Conservation (phyloP, 129 eudicot genomes). For the Saposhnikovia divaricata region DNA sequence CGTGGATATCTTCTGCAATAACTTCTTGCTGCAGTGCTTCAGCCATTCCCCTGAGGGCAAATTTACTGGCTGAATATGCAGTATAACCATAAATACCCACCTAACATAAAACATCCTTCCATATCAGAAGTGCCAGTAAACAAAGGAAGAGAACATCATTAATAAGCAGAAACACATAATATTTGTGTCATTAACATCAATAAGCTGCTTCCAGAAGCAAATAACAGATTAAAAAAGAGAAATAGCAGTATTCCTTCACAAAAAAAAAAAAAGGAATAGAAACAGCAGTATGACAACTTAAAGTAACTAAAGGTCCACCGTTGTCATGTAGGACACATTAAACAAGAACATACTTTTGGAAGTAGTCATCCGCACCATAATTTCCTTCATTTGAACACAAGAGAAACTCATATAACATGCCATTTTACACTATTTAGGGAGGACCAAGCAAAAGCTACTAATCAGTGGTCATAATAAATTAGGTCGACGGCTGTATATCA, state of each 20-base stretch:
- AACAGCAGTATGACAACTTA: not conserved
- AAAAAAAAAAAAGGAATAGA: not conserved
- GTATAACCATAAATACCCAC: conserved; percentile 94
- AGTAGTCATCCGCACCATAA: not conserved
- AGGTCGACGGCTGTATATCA: not conserved
- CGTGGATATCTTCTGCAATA: conserved; percentile 67
- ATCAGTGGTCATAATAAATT: not conserved
- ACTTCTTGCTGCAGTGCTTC: conserved; percentile 92
- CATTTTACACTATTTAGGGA: not conserved
- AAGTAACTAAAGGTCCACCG: not conserved
- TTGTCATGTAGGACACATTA: not conserved
- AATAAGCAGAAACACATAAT: not conserved
- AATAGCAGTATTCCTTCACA: too few relatives aligned
- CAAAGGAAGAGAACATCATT: not conserved
- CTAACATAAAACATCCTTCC: conserved; percentile 21
- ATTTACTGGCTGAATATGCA: conserved; percentile 95
- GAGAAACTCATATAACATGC: not conserved
- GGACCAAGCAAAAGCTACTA: not conserved
- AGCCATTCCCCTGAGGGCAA: conserved; percentile 85
- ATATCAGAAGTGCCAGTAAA: not conserved
- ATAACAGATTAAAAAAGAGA: not conserved
- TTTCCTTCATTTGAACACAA: not conserved
- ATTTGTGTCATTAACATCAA: not conserved
- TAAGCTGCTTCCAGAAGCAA: not conserved
- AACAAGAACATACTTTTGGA: not conserved